Evolutionary conservation across 352 stramenopile species (phyloP).

Genomic region (Phytophthora fragariaefolia): DNA sequence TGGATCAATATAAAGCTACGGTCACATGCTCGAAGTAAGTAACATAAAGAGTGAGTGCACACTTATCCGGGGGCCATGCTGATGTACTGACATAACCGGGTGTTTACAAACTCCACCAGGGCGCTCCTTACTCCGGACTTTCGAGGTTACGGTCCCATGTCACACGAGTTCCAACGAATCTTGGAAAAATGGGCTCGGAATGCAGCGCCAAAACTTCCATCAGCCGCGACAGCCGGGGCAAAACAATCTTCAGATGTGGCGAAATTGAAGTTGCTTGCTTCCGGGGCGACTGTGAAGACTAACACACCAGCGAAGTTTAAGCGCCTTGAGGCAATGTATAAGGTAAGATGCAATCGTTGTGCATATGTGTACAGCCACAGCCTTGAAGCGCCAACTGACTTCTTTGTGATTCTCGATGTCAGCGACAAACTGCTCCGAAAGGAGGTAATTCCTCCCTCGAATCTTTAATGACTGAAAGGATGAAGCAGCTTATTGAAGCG

Average conservation of each 20-base stretch:
- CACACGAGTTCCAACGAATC: slow-evolving; percentile 59
- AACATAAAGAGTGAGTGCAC: neutral
- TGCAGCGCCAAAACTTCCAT: slow-evolving; percentile 36
- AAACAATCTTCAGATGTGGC: slow-evolving; percentile 22
- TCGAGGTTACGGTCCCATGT: slow-evolving; percentile 64
- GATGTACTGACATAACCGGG: slow-evolving; percentile 10
- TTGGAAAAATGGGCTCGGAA: slow-evolving; percentile 74
- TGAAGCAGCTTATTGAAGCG: slow-evolving; percentile 50
- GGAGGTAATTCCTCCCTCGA: slow-evolving; percentile 48
- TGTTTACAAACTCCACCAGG: slow-evolving; percentile 33
- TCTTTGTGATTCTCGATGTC: slow-evolving; percentile 5
- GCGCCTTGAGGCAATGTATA: slow-evolving; percentile 72
- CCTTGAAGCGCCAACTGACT: neutral
- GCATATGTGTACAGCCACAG: neutral
- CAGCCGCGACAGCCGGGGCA: slow-evolving; percentile 13
- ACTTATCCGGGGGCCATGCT: neutral
- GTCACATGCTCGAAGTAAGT: slow-evolving; percentile 84
- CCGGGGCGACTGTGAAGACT: slow-evolving; percentile 52
- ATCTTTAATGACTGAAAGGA: slow-evolving; percentile 47
- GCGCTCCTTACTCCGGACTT: slow-evolving; percentile 61
- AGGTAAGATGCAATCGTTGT: slow-evolving; percentile 43
- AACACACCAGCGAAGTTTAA: slow-evolving; percentile 59
- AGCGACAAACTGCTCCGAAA: slow-evolving; percentile 44
- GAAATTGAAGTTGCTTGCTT: slow-evolving; percentile 56
- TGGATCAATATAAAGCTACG: slow-evolving; percentile 85